Evolutionary conservation across 768 basidiomycete species (phyloP).

Genomic region (Steccherinum ochraceum): DNA sequence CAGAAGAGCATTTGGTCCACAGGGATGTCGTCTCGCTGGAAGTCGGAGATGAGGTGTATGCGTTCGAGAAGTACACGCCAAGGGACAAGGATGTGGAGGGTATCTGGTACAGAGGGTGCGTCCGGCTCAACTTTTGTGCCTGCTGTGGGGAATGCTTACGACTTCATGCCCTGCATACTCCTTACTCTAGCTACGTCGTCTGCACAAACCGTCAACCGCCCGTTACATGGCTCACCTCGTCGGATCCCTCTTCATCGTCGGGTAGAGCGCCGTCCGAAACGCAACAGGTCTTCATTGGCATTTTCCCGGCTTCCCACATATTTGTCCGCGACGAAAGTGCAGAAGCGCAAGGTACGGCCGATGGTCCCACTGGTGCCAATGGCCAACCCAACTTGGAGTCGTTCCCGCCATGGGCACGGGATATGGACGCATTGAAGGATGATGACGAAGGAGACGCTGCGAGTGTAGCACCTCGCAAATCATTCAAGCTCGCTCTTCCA

Average conservation of each 20-base stretch:
- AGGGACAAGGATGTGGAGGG: conserved; percentile 68
- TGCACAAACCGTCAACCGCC: conserved; percentile 73
- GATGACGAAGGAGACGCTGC: conserved; percentile 55
- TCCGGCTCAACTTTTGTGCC: conserved; percentile 18
- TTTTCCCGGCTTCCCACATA: conserved; percentile 88
- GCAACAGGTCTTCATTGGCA: conserved; percentile 89
- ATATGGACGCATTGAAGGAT: conserved; percentile 53
- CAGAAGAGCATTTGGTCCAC: conserved; percentile 58
- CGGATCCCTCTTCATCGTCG: conserved; percentile 48
- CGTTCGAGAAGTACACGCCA: conserved; percentile 87
- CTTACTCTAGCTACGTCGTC: conserved; percentile 66
- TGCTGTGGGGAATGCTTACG: conserved; percentile 6
- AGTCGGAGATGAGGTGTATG: conserved; percentile 95
- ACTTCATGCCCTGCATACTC: neutral
- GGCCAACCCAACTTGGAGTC: conserved; percentile 34
- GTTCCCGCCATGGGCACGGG: conserved; percentile 15
- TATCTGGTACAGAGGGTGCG: conserved; percentile 92
- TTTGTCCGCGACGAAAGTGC: conserved; percentile 80
- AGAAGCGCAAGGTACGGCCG: conserved; percentile 83
- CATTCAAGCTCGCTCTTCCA: conserved; percentile 67
- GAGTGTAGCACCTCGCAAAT: conserved; percentile 38
- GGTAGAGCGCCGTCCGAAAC: conserved; percentile 50
- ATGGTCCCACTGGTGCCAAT: conserved; percentile 57
- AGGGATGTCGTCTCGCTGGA: conserved; percentile 82
- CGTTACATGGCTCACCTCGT: conserved; percentile 52